Evolutionary conservation across 2,329 filamentous ascomycete genomes (phyloP).

Genomic region (Fusarium lateritium): DNA sequence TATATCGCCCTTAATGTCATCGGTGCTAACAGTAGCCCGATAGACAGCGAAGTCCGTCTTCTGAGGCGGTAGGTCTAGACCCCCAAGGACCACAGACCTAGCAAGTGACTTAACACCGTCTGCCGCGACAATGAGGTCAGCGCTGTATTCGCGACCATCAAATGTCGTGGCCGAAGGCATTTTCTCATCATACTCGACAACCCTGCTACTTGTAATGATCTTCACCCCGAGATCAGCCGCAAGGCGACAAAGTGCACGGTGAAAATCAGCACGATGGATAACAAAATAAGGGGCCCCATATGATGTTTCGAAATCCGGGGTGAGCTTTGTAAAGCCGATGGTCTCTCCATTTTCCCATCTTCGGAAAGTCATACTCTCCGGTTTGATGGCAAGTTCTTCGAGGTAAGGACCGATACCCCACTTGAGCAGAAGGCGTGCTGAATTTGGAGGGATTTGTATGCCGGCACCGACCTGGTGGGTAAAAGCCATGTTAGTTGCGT

Average conservation of each 20-base stretch:
- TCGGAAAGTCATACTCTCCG: conserved; percentile 16
- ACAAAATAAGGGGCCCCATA: conserved; percentile 12
- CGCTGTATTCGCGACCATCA: neutral
- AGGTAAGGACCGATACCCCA: conserved; percentile 12
- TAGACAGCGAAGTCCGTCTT: conserved; percentile 12
- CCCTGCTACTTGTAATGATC: conserved; percentile 3
- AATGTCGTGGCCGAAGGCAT: neutral
- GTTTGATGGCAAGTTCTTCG: conserved; percentile 1
- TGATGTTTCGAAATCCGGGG: neutral
- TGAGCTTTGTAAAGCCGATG: neutral
- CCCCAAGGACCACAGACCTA: conserved; percentile 9
- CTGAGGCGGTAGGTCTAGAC: conserved; percentile 2
- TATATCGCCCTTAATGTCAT: neutral
- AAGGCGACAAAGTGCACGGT: neutral
- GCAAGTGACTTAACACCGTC: conserved; percentile 15
- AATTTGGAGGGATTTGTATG: conserved; percentile 14
- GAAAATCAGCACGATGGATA: conserved; percentile 9
- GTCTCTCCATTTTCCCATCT: conserved; percentile 4
- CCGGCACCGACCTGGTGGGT: conserved; percentile 10
- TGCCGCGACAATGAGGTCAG: neutral
- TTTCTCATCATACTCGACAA: neutral
- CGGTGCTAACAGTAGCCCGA: neutral
- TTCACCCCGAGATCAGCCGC: neutral
- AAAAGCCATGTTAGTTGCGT: neutral
- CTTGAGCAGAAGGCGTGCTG: neutral